phyloP scores from a whole-genome alignment of 306 rosid genomes.

The Casuarina glauca region DNA sequence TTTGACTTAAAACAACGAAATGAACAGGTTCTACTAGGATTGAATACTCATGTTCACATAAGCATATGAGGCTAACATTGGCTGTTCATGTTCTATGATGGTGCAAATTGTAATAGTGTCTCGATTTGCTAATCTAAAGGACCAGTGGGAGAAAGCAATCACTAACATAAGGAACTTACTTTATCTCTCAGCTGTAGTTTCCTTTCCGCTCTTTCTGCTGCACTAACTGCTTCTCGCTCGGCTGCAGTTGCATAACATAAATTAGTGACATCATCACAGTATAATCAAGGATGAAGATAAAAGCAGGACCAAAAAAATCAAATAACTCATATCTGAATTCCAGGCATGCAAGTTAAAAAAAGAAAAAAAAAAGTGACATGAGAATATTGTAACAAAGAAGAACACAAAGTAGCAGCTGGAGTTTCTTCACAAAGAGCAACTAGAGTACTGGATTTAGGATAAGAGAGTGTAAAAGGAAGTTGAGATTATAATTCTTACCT shows the following conservation, averaged over 20 bases:
- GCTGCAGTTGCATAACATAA: conserved; percentile 49
- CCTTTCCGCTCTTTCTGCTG: conserved; percentile 95
- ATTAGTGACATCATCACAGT: conserved; percentile 6
- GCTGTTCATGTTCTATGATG: neutral
- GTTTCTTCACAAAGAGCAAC: neutral
- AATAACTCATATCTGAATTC: conserved; percentile 11
- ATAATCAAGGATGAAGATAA: neutral
- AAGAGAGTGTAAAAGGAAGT: conserved; percentile 12
- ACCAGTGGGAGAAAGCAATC: neutral
- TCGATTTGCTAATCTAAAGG: neutral
- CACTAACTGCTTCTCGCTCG: conserved; percentile 88
- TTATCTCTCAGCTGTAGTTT: conserved; percentile 79
- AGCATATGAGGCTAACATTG: neutral
- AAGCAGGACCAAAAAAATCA: conserved; percentile 9
- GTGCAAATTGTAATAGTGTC: neutral
- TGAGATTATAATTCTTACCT: conserved; percentile 48
- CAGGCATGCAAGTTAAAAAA: neutral
- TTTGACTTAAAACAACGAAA: neutral
- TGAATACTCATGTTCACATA: neutral
- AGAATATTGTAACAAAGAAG: neutral
- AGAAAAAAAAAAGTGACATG: neutral
- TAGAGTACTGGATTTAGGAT: neutral
- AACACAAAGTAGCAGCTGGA: neutral
- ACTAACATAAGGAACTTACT: conserved; percentile 37
- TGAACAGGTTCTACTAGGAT: neutral